Evolutionary conservation across 176 grass and related monocot genomes (phyloP), one percentile per base, ranked within the genome.

Genomic region (Bromus sterilis): DNA sequence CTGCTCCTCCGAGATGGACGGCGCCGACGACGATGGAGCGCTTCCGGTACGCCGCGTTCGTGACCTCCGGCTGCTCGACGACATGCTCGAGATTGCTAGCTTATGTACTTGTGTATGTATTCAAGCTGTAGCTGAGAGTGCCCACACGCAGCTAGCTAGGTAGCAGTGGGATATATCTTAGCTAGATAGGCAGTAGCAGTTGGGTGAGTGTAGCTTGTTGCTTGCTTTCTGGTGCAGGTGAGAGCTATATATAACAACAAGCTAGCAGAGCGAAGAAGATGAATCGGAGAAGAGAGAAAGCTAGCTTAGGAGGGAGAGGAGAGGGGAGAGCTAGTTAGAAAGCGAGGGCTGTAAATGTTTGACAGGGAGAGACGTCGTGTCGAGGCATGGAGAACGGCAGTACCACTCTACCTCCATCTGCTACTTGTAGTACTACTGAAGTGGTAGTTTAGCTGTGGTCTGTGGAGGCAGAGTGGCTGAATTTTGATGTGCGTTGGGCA

Each of bases 41-140:
- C 80, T 86, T 62, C 81, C 86, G 20, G 87, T 23, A 32, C 78
- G 79, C 81, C 90, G 85, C 25, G 93, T 31, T 55, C 78, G 87
- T 55, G 93, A 90, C 63, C 90, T 95, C 78, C 90, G 79, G 79
- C 79, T 75, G 76, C 87, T 95, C 32, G 90, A 95, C 37, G 90
- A 95, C 93, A 95, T 95, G 56, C 67, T 92, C 23, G 57, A 28
- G 12, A 0, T 3, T 8, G 26, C 43, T 3, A 12, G 26, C 43
- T 21, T 25, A 70, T 15, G 1, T 36, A 41, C 20, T n/a, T 62
- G 7, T 34, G 30, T 40, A 23, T 37, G 26, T 11, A 20, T 16
- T 55, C 31, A 41, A 41, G 35, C 3, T 71, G 48, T 51, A 58
- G 28, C 29, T 53, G 2, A 20, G 28, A 63, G 51, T 5, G 1